A percentile compares a stretch with the other conserved stretches of the same genome.
Evolutionary conservation across 1,284 basidiomycete genomes (phyloP).

Genomic region (Rhizoctonia solani): DNA sequence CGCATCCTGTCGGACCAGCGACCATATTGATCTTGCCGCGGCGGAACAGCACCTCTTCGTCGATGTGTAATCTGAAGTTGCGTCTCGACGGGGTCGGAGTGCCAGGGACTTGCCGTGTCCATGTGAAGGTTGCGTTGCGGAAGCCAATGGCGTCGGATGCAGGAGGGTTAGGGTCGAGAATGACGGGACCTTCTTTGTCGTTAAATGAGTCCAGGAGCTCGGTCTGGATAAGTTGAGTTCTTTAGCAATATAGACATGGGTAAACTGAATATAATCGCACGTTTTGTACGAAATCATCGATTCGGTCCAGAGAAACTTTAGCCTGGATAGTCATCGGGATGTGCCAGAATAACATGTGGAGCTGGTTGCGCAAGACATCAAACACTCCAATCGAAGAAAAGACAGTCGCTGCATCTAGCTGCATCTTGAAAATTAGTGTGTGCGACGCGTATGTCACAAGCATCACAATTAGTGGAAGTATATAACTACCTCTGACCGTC

Average conservation of each 20-base stretch:
- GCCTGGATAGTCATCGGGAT: constrained; percentile 40
- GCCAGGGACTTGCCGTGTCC: not conserved
- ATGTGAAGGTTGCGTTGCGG: constrained; percentile 37
- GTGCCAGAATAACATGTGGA: constrained; percentile 8
- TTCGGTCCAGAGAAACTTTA: constrained; percentile 31
- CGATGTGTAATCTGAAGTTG: constrained; percentile 56
- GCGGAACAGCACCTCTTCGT: constrained; percentile 58
- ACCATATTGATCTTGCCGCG: constrained; percentile 62
- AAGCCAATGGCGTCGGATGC: constrained; percentile 36
- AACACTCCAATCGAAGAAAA: constrained; percentile 39
- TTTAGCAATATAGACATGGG: not conserved
- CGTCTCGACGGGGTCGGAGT: constrained; percentile 39
- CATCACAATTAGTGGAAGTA: constrained; percentile 69
- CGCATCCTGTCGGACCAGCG: constrained; percentile 59
- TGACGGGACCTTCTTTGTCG: not conserved
- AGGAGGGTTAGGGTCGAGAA: not conserved
- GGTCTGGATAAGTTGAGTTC: constrained; percentile 26
- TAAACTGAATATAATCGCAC: not conserved
- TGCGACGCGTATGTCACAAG: constrained; percentile 61
- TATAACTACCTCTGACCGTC: constrained; percentile 49
- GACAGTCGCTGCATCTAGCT: constrained; percentile 31
- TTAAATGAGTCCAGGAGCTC: constrained; percentile 35
- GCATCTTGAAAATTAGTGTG: not conserved
- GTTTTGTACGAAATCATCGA: constrained; percentile 36
- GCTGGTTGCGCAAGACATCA: constrained; percentile 32